Base-by-base conservation (phyloP, 768 basidiomycete species). In the Hortiboletus campestris region DNA sequence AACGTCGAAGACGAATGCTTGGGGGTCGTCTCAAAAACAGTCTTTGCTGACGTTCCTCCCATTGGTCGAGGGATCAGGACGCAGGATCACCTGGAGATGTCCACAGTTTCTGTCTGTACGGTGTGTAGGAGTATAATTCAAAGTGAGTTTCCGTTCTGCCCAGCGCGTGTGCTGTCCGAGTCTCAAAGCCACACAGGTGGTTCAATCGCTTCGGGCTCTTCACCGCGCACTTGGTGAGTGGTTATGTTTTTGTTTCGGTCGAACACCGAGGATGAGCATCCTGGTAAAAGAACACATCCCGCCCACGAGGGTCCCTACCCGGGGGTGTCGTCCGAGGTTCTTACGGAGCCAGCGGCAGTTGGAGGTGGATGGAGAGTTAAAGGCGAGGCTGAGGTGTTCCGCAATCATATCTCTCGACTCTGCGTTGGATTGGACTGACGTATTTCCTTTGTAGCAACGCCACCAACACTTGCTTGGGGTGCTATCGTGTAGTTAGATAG, bases 61-160 rank as follows among this genome's bases (percentile, higher is more conserved):
- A 68, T 72, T 81, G 90, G 90, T 92, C 73, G 90, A 92, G 90
- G 82, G 80, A 86, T 74, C 22, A 89, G 86, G 90, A 92, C 77
- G 90, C 89, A 80, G 84, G 90, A 92, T 86, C 85, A 92, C 90
- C 90, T 91, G 87, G 88, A 82, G 87, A 76, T 72, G 83, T 76
- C 80, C 72, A 89, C 84, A 90, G 7, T 29, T 39, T 61, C 13
- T n/a, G 11, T 52, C 34, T 28, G 42, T 52, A 45, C 25, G 41
- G 50, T 58, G 47, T 34, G 41, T 63, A 55, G 41, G n/a, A 50
- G 22, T 53, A 56, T 31, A 40, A 6, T 4, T 7, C 22, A 39
- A 20, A 43, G 59, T 65, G 50, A 61, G 62, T 63, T 17, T 43
- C 17, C n/a, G 16, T 38, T 42, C 39, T 39, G 17, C 9, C 14